phyloP scores from a whole-genome alignment of 176 grass and related monocot genomes.

The Ensete ventricosum region DNA sequence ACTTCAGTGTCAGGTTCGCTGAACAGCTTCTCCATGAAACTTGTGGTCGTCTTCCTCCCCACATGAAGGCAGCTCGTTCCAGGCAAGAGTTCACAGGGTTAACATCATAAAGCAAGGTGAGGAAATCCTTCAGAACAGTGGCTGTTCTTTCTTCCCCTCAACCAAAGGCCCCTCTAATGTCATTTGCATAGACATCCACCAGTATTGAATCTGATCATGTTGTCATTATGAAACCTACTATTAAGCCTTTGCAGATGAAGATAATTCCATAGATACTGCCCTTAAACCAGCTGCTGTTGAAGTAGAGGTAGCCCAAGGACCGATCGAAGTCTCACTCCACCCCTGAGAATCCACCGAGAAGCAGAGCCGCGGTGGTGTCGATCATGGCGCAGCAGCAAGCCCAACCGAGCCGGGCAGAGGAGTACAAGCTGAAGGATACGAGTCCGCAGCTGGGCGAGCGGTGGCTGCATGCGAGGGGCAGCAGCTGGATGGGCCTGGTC shows the following conservation, averaged over 20 bases:
- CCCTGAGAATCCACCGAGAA: too few relatives aligned
- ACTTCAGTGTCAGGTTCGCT: background rate
- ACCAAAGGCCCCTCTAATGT: background rate
- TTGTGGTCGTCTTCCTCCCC: background rate
- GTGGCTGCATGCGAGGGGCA: constrained; percentile 5
- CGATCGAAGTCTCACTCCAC: too few relatives aligned
- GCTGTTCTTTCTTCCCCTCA: too few relatives aligned
- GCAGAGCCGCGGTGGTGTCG: too few relatives aligned
- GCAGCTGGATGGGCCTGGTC: background rate
- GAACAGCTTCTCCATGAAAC: background rate
- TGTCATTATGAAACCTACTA: background rate
- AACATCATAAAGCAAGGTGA: background rate
- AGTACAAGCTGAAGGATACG: constrained; percentile 19
- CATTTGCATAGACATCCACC: background rate
- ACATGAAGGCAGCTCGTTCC: background rate
- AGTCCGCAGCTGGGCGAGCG: constrained; percentile 13
- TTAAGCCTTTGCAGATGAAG: too few relatives aligned
- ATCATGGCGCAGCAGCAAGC: background rate
- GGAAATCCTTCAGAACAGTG: background rate
- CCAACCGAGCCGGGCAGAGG: background rate
- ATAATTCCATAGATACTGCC: background rate
- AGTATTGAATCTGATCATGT: background rate
- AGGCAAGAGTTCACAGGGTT: background rate
- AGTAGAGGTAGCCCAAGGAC: too few relatives aligned
- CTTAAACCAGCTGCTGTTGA: background rate